Evolutionary conservation across 768 basidiomycete species (phyloP).

Genomic region (Leucosporidium yakuticum): DNA sequence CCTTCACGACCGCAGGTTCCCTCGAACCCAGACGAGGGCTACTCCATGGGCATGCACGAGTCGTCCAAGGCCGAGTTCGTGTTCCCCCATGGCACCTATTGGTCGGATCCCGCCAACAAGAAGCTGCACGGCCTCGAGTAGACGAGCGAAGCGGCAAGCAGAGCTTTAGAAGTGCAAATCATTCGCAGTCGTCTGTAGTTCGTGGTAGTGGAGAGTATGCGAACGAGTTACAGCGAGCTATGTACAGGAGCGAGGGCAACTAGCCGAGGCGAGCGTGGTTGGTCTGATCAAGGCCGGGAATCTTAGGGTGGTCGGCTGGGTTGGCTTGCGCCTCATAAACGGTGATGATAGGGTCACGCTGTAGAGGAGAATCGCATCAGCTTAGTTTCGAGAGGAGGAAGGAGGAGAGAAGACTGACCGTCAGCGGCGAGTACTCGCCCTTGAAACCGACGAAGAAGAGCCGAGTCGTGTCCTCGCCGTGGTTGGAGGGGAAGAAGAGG

Average conservation of each 20-base stretch:
- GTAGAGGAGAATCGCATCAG: conserved; percentile 10
- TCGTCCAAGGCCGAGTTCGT: conserved; percentile 73
- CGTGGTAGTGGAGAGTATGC: too few relatives aligned
- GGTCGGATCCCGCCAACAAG: conserved; percentile 46
- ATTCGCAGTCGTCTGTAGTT: too few relatives aligned
- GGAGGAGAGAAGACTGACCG: conserved; percentile 7
- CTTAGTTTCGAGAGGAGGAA: neutral
- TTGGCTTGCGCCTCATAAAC: conserved; percentile 46
- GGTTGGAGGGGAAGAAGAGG: conserved; percentile 45
- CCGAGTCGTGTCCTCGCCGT: conserved; percentile 45
- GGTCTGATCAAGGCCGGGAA: conserved; percentile 20
- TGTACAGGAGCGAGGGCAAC: too few relatives aligned
- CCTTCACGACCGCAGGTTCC: conserved; percentile 12
- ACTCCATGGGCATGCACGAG: conserved; percentile 81
- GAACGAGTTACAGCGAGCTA: too few relatives aligned
- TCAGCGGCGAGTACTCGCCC: conserved; percentile 39
- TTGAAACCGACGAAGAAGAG: conserved; percentile 46
- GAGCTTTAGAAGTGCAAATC: neutral
- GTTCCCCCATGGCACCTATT: conserved; percentile 81
- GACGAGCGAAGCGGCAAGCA: neutral
- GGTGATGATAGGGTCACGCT: conserved; percentile 44
- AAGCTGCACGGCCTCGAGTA: conserved; percentile 20
- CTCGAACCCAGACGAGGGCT: conserved; percentile 18
- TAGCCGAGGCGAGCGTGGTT: conserved; percentile 18
- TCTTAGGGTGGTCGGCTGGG: conserved; percentile 43